A percentile compares a stretch with the other conserved stretches of the same genome.
These are phyloP conservation scores for Barbarea vulgaris DNA, from an alignment of 345 rosid species.

Conservation along the genomic window DNA sequence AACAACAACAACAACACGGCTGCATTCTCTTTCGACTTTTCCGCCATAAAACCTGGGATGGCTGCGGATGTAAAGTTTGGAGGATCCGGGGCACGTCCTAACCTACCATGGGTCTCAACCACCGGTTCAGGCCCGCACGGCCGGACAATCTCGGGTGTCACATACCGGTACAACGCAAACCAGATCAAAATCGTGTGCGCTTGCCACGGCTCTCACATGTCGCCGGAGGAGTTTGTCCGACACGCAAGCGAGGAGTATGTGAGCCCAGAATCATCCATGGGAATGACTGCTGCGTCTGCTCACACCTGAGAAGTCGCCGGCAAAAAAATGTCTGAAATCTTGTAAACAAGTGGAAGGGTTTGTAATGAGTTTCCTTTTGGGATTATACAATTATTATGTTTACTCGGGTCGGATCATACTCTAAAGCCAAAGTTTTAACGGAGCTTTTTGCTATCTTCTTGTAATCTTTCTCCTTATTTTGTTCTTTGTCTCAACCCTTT, in stretches of 20 bases:
- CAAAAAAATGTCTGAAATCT: slow-evolving; percentile 6
- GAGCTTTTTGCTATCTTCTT: slow-evolving; percentile 26
- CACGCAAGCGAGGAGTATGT: slow-evolving; percentile 79
- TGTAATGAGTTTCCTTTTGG: slow-evolving; percentile 37
- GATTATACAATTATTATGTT: slow-evolving; percentile 16
- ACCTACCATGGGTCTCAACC: slow-evolving; percentile 96
- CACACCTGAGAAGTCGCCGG: slow-evolving; percentile 52
- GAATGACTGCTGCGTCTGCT: slow-evolving; percentile 76
- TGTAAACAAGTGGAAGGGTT: slow-evolving; percentile 18
- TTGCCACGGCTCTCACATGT: slow-evolving; percentile 91
- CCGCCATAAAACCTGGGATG: slow-evolving; percentile 88
- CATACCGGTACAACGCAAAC: slow-evolving; percentile 69
- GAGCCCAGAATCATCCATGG: slow-evolving; percentile 52
- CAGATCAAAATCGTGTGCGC: slow-evolving; percentile 92
- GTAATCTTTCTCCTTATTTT: slow-evolving; percentile 27
- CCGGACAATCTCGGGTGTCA: slow-evolving; percentile 85
- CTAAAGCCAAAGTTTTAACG: slow-evolving; percentile 14
- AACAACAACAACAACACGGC: slow-evolving; percentile 19
- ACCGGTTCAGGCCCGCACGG: slow-evolving; percentile 86
- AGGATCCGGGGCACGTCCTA: slow-evolving; percentile 84
- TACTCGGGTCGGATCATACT: slow-evolving; percentile 24
- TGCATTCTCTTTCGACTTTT: slow-evolving; percentile 57
- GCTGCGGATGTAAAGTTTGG: slow-evolving; percentile 84
- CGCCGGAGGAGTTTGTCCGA: slow-evolving; percentile 87
- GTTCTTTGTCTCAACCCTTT: not conserved